phyloP scores from a whole-genome alignment of 2,329 filamentous ascomycete species.

The Diaporthe longicolla region DNA sequence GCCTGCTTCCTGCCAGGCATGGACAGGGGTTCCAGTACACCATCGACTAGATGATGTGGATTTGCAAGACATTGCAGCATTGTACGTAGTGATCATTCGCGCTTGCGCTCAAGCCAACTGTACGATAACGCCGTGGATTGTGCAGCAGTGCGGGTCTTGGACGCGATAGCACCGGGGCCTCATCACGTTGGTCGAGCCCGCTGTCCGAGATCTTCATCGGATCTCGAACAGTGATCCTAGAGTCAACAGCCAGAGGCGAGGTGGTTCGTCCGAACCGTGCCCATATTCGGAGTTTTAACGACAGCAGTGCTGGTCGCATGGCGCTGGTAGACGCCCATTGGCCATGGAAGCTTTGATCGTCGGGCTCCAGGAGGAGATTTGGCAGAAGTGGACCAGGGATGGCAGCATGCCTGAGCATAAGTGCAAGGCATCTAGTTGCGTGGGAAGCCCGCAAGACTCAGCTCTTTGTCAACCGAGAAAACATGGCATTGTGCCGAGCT shows the following conservation, averaged over 20 bases:
- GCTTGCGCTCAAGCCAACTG: background rate
- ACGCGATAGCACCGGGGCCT: background rate
- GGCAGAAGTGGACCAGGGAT: background rate
- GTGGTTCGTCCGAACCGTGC: conserved; percentile 24
- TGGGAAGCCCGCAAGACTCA: conserved; percentile 18
- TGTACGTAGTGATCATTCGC: conserved; percentile 23
- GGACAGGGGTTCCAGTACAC: conserved; percentile 18
- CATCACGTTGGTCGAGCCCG: background rate
- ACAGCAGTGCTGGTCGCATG: conserved; percentile 1
- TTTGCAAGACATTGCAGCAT: conserved; percentile 37
- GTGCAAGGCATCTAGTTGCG: background rate
- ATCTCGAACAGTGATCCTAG: background rate
- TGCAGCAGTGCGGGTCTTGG: background rate
- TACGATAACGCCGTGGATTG: background rate
- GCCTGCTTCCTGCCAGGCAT: conserved; percentile 21
- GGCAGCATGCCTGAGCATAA: conserved; percentile 5
- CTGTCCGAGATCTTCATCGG: conserved; percentile 1
- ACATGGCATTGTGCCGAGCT: conserved; percentile 1
- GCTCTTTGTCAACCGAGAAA: conserved; percentile 5
- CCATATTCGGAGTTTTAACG: conserved; percentile 23
- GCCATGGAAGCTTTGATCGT: conserved; percentile 21
- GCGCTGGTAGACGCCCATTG: background rate
- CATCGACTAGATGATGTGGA: conserved; percentile 34
- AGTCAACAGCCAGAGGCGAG: conserved; percentile 11
- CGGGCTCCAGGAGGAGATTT: background rate